Evolutionary conservation across 2,329 filamentous ascomycete genomes (phyloP).

Genomic region (Akanthomyces dipterigenus): DNA sequence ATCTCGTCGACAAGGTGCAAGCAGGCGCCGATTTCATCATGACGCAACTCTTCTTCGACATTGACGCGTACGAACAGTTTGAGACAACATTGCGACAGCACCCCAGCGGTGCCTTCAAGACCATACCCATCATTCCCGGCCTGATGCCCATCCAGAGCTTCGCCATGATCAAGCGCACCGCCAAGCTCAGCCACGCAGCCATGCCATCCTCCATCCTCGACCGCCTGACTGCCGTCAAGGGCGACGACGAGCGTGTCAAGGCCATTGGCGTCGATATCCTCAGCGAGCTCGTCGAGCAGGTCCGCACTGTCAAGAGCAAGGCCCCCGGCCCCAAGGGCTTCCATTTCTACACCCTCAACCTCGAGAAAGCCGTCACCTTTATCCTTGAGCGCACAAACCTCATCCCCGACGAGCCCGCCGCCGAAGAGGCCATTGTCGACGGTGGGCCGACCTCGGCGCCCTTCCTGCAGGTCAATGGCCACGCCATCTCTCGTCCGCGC

Average conservation of each 20-base stretch:
- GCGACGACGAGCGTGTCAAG: constrained; percentile 78
- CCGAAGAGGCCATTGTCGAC: constrained; percentile 45
- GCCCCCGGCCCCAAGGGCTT: constrained; percentile 66
- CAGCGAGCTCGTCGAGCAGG: constrained; percentile 72
- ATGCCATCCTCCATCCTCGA: constrained; percentile 65
- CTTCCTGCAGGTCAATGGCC: constrained; percentile 43
- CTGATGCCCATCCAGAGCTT: constrained; percentile 98
- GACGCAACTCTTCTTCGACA: constrained; percentile 95
- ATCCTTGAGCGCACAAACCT: constrained; percentile 81
- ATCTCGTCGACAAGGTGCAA: constrained; percentile 79
- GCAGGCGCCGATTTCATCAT: constrained; percentile 97
- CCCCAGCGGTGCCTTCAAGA: constrained; percentile 76
- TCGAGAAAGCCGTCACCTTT: constrained; percentile 93
- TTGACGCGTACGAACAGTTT: constrained; percentile 73
- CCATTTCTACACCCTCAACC: constrained; percentile 95
- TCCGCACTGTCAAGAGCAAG: constrained; percentile 58
- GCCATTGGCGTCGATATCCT: constrained; percentile 74
- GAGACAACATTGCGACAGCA: constrained; percentile 72
- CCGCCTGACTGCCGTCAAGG: constrained; percentile 65
- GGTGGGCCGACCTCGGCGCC: constrained; percentile 31
- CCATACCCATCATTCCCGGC: constrained; percentile 84
- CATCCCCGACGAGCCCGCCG: constrained; percentile 59
- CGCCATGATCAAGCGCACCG: constrained; percentile 87
- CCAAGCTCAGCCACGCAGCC: constrained; percentile 86
- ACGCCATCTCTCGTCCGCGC: constrained; percentile 23